Base-by-base conservation (phyloP, 225 moss, liverwort and hornwort species). In the Asterella californica region DNA sequence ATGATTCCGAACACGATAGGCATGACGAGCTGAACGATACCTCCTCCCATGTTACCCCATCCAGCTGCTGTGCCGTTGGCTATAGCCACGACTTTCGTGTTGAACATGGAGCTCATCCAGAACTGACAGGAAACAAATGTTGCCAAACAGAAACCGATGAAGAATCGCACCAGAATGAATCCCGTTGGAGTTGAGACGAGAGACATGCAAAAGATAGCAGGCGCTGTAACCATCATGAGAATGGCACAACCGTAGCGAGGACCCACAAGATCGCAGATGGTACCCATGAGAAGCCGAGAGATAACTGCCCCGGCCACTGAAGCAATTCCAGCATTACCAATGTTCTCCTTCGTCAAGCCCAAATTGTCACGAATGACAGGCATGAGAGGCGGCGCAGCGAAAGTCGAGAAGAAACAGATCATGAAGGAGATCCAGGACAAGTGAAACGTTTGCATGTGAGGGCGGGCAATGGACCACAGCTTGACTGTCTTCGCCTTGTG, bases 61-160 rank as follows among this genome's bases (percentile, higher is more conserved):
- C 94, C 94, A 30, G 90, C 94, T 2, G 94, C 91, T 5, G 92
- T 87, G 15, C 94, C 94, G 8, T 94, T 92, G 6, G 92, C 94
- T 0, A 92, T 83, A 27, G 92, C 94, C 22, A 94, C 92, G 38
- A 94, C 90, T 77, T 91, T 90, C 82, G 88, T 88, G 84, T 88
- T 94, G 87, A 94, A 94, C 89, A 94, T 88, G 83, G 92, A 91
- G 84, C 92, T 94, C 94, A 94, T 94, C 94, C 94, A 94, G 84
- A 87, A 94, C 88, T 94, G 94, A 81, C 94, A 92, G 9, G 92
- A 92, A 0, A 94, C 94, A 78, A 94, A 94, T 0, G 94, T 94
- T 8, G 92, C 94, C 27, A 94, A 86, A 15, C 90, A 89, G 79
- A 94, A 94, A 0, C 94, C 94, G 21, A 95, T 95, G 87, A 91